Base-by-base conservation (phyloP, 257 asterid genomes). In the Solanum ossicruentum region DNA sequence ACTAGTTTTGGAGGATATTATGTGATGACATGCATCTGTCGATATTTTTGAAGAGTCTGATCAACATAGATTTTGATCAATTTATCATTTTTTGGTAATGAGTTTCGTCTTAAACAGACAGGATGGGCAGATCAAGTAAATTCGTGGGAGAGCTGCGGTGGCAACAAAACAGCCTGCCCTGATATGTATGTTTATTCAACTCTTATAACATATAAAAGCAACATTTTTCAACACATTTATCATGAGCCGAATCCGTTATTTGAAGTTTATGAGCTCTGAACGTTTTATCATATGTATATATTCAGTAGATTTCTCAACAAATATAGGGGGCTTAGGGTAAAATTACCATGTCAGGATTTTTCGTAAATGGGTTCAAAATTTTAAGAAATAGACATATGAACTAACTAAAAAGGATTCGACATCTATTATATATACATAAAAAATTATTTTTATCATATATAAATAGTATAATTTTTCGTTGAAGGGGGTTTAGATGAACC, bases 111-210 rank as follows among this genome's bases (percentile, higher is more conserved):
- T 86, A 47, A 4, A 82, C 89, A 95, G 97, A 90, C 87, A 8
- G 94, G 84, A 61, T 96, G 98, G 99, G 93, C 94, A 1, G 92
- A 90, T 72, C 91, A 91, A 91, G 93, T 89, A 5, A 88, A 92
- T 65, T 87, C 93, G 65, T 96, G 98, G 99, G 98, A 92, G 85
- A 84, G 89, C 86, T 95, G 99, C 92, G 83, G 87, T 84, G 71
- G 83, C 20, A 65, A 84, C 75, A 87, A 85, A 45, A 89, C 89
- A 9, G 87, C 98, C 57, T 94, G 98, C 70, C 96, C 99, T 4
- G 90, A 96, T 72, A 57, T 81, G 98, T 94, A 94, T 65, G 93
- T 84, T 80, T 55, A 91, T 81, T 80, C 10, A n/a, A 78, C 21
- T 39, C 51, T 36, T 1, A 0, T 7, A 16, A 8, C 52, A 69